These are phyloP conservation scores for Neopestalotiopsis rosae DNA, from an alignment of 2,329 filamentous ascomycete genomes.

Conservation along the genomic window DNA sequence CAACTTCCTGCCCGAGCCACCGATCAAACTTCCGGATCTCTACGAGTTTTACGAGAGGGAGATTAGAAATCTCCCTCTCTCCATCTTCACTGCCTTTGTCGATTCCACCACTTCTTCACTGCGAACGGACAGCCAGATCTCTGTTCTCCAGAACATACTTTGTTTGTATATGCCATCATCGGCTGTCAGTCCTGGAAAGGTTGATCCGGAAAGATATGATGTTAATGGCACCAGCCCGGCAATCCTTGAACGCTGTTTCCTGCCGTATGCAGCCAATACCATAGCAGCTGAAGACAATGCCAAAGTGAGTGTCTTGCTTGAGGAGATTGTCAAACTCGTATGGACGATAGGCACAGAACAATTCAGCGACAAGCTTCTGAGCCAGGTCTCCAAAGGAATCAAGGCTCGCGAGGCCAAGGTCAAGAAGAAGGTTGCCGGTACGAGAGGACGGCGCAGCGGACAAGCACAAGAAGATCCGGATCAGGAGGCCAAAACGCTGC, in stretches of 20 bases:
- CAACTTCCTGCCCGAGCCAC: slow-evolving; percentile 49
- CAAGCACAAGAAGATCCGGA: slow-evolving; percentile 40
- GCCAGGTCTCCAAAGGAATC: slow-evolving; percentile 52
- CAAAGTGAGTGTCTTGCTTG: slow-evolving; percentile 72
- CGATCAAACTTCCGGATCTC: slow-evolving; percentile 54
- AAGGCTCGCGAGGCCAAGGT: slow-evolving; percentile 53
- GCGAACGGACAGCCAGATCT: slow-evolving; percentile 44
- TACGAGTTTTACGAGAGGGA: slow-evolving; percentile 63
- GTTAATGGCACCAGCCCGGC: slow-evolving; percentile 45
- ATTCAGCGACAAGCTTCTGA: slow-evolving; percentile 42
- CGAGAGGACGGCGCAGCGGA: slow-evolving; percentile 31
- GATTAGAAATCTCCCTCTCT: slow-evolving; percentile 62
- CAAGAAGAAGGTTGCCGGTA: slow-evolving; percentile 43
- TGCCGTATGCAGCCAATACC: slow-evolving; percentile 69
- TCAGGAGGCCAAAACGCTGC: slow-evolving; percentile 45
- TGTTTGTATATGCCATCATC: slow-evolving; percentile 50
- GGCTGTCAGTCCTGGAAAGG: slow-evolving; percentile 46
- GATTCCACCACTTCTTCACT: slow-evolving; percentile 42
- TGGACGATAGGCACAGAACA: slow-evolving; percentile 41
- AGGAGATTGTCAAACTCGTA: slow-evolving; percentile 65
- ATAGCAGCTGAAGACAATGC: slow-evolving; percentile 70
- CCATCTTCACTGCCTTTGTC: slow-evolving; percentile 62
- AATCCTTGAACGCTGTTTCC: slow-evolving; percentile 64
- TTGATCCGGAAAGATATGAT: slow-evolving; percentile 43
- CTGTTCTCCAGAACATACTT: slow-evolving; percentile 50